Percentiles rank a stretch among this genome's conserved stretches.
phyloP scores from a whole-genome alignment of 192 early-diverging fungal genomes.

The Mortierella antarctica region DNA sequence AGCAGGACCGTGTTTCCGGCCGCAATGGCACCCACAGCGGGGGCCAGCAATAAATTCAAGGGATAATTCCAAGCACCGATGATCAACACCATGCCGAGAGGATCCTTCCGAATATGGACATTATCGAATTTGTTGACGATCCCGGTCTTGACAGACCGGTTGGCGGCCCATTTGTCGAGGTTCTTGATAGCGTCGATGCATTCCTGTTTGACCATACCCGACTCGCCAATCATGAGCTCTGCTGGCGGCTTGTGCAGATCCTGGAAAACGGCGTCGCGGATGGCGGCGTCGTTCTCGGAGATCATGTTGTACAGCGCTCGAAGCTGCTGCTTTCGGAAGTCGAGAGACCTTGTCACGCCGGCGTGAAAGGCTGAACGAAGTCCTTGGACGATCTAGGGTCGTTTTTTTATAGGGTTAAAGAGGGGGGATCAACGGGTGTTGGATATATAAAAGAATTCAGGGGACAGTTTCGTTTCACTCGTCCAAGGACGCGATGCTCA shows the following conservation, averaged over 20 bases:
- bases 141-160: constrained; percentile 58
- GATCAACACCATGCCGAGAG: constrained; percentile 59
- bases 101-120: constrained; percentile 76
- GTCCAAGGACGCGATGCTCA: background rate
- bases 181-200: constrained; percentile 66
- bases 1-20: constrained; percentile 87
- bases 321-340: constrained; percentile 72
- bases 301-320: constrained; percentile 68
- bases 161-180: constrained; percentile 71
- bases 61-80: constrained; percentile 71
- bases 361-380: constrained; percentile 51
- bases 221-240: constrained; percentile 73
- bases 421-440: background rate
- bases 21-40: constrained; percentile 89
- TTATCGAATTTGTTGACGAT: constrained; percentile 65
- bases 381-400: constrained; percentile 47
- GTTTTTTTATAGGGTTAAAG: background rate
- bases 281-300: constrained; percentile 67
- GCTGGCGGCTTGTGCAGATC: constrained; percentile 70
- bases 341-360: constrained; percentile 58
- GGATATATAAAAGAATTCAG: background rate
- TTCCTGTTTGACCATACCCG: constrained; percentile 64
- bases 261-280: constrained; percentile 68
- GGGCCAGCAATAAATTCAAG: constrained; percentile 72
- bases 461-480: background rate